Percentiles rank a stretch among this genome's conserved stretches.
Evolutionary conservation across 768 basidiomycete species (phyloP).

Genomic region (Amanita polypyramis): DNA sequence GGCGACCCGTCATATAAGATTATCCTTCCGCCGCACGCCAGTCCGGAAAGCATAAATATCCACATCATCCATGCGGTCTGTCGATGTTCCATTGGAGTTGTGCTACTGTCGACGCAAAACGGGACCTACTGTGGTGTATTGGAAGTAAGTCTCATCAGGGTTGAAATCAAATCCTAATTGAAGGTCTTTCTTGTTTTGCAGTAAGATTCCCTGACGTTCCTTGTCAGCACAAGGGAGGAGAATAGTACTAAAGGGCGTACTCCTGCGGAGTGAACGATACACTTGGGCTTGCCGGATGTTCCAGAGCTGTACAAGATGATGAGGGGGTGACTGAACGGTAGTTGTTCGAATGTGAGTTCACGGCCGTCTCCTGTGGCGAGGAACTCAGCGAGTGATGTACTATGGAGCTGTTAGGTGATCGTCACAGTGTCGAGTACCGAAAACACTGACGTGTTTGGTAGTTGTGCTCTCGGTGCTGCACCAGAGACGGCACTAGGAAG

Average conservation of each 20-base stretch:
- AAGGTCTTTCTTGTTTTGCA: constrained; percentile 59
- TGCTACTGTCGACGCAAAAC: not conserved
- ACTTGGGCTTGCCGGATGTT: constrained; percentile 80
- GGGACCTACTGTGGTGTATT: constrained; percentile 54
- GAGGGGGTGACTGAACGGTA: constrained; percentile 69
- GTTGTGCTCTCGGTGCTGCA: constrained; percentile 20
- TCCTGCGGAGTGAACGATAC: constrained; percentile 71
- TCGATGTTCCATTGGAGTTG: constrained; percentile 15
- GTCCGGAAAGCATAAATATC: constrained; percentile 13
- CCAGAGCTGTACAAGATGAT: constrained; percentile 84
- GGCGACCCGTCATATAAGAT: constrained; percentile 45
- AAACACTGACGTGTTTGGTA: constrained; percentile 23
- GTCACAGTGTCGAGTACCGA: constrained; percentile 19
- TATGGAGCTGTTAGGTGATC: constrained; percentile 11
- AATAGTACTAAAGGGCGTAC: constrained; percentile 24
- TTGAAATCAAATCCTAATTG: constrained; percentile 29
- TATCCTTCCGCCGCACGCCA: constrained; percentile 29
- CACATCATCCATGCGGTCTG: constrained; percentile 52
- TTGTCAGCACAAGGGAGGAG: not conserved
- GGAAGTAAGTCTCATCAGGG: constrained; percentile 52
- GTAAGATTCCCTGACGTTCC: constrained; percentile 48
- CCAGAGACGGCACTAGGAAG: constrained; percentile 51
- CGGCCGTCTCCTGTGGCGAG: constrained; percentile 35
- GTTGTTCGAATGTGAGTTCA: constrained; percentile 54
- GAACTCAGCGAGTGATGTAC: constrained; percentile 41